These are phyloP conservation scores for Pseudozyma flocculosa DNA, from an alignment of 1,284 basidiomycete genomes.

Conservation along the genomic window DNA sequence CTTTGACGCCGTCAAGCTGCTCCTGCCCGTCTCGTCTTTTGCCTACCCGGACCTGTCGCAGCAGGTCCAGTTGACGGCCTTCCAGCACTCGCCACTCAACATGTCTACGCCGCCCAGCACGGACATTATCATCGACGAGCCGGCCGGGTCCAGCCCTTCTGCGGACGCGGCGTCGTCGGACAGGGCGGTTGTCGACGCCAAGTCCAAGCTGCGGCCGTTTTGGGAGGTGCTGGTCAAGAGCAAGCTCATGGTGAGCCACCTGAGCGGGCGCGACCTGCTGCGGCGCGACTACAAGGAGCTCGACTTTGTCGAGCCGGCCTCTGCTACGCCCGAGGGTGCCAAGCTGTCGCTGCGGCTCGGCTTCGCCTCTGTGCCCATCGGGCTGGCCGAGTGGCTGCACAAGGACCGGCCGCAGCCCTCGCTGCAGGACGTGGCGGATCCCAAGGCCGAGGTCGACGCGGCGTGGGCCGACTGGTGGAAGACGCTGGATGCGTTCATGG, in stretches of 20 bases:
- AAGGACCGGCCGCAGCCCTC: slow-evolving; percentile 14
- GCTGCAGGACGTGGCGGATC: slow-evolving; percentile 8
- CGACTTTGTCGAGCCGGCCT: slow-evolving; percentile 6
- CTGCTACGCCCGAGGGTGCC: not conserved
- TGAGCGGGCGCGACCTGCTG: slow-evolving; percentile 75
- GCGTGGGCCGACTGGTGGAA: slow-evolving; percentile 48
- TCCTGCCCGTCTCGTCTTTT: slow-evolving; percentile 41
- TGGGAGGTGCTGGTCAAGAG: slow-evolving; percentile 64
- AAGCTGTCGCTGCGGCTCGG: slow-evolving; percentile 26
- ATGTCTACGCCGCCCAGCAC: no score
- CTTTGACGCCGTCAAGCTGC: slow-evolving; percentile 28
- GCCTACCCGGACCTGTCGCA: slow-evolving; percentile 10
- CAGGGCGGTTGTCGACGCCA: slow-evolving; percentile 19
- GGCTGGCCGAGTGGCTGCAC: slow-evolving; percentile 40
- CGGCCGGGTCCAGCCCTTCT: not conserved
- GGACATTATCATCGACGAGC: not conserved
- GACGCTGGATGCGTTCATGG: slow-evolving; percentile 33
- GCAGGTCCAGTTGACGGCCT: slow-evolving; percentile 11
- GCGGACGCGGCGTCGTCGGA: slow-evolving; percentile 7
- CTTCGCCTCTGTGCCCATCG: slow-evolving; percentile 41
- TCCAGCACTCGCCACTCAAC: slow-evolving; percentile 19
- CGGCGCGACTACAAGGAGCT: slow-evolving; percentile 82
- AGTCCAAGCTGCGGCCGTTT: slow-evolving; percentile 59
- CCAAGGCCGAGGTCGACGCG: slow-evolving; percentile 18
- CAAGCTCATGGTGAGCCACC: slow-evolving; percentile 71